Evolutionary conservation across 2,329 filamentous ascomycete species (phyloP).

Genomic region (Cladosporium cucumerinum): DNA sequence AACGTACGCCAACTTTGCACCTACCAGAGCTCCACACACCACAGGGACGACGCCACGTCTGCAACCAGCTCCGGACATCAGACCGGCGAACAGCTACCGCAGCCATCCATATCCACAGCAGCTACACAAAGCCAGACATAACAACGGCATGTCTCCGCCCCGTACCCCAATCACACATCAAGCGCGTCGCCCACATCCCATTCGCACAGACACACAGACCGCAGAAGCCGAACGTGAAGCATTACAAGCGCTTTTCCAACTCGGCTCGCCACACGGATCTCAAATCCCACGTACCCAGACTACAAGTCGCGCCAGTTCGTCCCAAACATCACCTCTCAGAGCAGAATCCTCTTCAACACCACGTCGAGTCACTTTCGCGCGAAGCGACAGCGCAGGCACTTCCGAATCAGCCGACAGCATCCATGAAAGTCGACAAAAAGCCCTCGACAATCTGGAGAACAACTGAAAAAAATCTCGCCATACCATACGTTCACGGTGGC

Average conservation of each 20-base stretch:
- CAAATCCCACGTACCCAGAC: slow-evolving; percentile 36
- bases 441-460: slow-evolving; percentile 1
- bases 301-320: slow-evolving; percentile 22
- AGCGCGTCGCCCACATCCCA: slow-evolving; percentile 43
- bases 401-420: slow-evolving; percentile 7
- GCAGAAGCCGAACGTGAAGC: slow-evolving; percentile 72
- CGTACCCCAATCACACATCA: slow-evolving; percentile 31
- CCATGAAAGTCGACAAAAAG: slow-evolving; percentile 1
- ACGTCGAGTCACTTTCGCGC: slow-evolving; percentile 28
- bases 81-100: slow-evolving; percentile 20
- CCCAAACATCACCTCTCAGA: slow-evolving; percentile 26
- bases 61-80: slow-evolving; percentile 33
- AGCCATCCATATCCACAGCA: slow-evolving; percentile 12
- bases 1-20: slow-evolving; percentile 23
- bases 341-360: slow-evolving; percentile 25
- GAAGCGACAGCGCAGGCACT: slow-evolving; percentile 26
- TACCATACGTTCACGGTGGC: background rate
- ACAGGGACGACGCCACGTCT: slow-evolving; percentile 19
- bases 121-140: background rate
- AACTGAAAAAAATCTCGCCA: background rate
- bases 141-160: slow-evolving; percentile 31
- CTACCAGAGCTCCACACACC: slow-evolving; percentile 7
- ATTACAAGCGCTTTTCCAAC: slow-evolving; percentile 74
- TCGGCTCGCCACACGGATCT: slow-evolving; percentile 53
- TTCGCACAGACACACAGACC: slow-evolving; percentile 67